phyloP scores from a whole-genome alignment of 2,329 filamentous ascomycete genomes.

The Xylariaceae sp. region DNA sequence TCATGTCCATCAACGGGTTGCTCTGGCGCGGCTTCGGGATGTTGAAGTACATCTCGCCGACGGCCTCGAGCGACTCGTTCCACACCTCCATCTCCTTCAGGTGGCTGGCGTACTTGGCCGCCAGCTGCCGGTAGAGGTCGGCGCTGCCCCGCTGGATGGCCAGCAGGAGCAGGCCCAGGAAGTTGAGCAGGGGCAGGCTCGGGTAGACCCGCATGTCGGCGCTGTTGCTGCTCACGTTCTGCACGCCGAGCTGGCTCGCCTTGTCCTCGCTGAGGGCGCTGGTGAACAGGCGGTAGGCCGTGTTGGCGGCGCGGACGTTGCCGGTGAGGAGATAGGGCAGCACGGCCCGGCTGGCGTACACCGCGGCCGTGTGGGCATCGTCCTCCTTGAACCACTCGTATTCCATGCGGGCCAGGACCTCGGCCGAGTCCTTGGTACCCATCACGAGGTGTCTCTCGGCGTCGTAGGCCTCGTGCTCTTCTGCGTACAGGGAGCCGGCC shows the following conservation, averaged over 20 bases:
- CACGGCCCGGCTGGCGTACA: constrained; percentile 79
- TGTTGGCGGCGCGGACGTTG: constrained; percentile 83
- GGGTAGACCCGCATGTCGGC: constrained; percentile 79
- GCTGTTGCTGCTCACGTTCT: constrained; percentile 69
- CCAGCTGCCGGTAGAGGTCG: constrained; percentile 77
- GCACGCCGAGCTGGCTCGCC: constrained; percentile 55
- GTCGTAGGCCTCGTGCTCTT: constrained; percentile 87
- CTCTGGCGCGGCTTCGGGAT: constrained; percentile 82
- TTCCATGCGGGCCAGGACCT: constrained; percentile 73
- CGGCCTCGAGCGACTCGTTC: constrained; percentile 74
- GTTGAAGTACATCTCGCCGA: constrained; percentile 95
- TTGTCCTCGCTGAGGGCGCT: constrained; percentile 52
- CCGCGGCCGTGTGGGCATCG: constrained; percentile 76
- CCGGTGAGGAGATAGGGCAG: constrained; percentile 86
- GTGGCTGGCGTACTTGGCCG: constrained; percentile 70
- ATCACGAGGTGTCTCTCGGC: constrained; percentile 85
- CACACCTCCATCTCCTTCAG: constrained; percentile 71
- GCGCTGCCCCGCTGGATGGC: constrained; percentile 69
- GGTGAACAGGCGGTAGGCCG: constrained; percentile 70
- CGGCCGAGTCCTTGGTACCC: constrained; percentile 81
- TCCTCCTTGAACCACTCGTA: constrained; percentile 91
- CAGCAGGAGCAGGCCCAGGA: constrained; percentile 76
- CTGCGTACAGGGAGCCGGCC: constrained; percentile 78
- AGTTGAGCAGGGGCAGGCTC: constrained; percentile 89
- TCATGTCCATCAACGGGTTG: constrained; percentile 96